phyloP scores from a whole-genome alignment of 1,139 yeast species.

The Taiozyma sp. region DNA sequence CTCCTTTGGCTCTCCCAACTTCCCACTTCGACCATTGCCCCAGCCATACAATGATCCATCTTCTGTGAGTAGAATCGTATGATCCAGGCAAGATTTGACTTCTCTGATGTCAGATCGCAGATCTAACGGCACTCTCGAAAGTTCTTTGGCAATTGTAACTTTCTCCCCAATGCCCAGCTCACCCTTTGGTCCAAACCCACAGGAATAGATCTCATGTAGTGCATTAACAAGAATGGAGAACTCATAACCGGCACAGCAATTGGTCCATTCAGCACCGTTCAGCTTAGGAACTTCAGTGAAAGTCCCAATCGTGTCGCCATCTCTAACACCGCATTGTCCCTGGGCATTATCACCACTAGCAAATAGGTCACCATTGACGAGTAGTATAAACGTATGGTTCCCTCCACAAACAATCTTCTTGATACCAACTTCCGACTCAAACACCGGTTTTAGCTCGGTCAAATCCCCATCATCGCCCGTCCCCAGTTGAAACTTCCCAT shows the following conservation, averaged over 20 bases:
- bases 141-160: slow-evolving; percentile 1
- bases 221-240: slow-evolving; percentile 50
- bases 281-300: slow-evolving; percentile 27
- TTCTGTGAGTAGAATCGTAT: slow-evolving; percentile 42
- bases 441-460: slow-evolving; percentile 25
- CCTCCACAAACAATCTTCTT: slow-evolving; percentile 69
- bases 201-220: slow-evolving; percentile 38
- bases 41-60: slow-evolving; percentile 60
- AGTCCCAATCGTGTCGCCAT: slow-evolving; percentile 1
- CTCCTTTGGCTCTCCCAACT: slow-evolving; percentile 33
- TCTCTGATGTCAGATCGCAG: slow-evolving; percentile 19
- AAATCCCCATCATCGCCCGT: slow-evolving; percentile 52
- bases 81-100: slow-evolving; percentile 51
- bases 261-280: slow-evolving; percentile 32
- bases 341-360: slow-evolving; percentile 55
- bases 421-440: slow-evolving; percentile 25
- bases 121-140: slow-evolving; percentile 19
- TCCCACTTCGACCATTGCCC: slow-evolving; percentile 82
- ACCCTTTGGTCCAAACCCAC: slow-evolving; percentile 69
- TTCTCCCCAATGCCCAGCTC: slow-evolving; percentile 62
- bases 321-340: slow-evolving; percentile 43
- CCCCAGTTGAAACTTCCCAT: slow-evolving; percentile 79
- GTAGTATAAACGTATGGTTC: slow-evolving; percentile 69
- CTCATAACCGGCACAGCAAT: slow-evolving; percentile 76
- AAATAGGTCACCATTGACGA: slow-evolving; percentile 47